Percentiles rank a stretch among this genome's conserved stretches.
phyloP scores from a whole-genome alignment of 208 protist genomes.

The Trypanosoma conorhini region DNA sequence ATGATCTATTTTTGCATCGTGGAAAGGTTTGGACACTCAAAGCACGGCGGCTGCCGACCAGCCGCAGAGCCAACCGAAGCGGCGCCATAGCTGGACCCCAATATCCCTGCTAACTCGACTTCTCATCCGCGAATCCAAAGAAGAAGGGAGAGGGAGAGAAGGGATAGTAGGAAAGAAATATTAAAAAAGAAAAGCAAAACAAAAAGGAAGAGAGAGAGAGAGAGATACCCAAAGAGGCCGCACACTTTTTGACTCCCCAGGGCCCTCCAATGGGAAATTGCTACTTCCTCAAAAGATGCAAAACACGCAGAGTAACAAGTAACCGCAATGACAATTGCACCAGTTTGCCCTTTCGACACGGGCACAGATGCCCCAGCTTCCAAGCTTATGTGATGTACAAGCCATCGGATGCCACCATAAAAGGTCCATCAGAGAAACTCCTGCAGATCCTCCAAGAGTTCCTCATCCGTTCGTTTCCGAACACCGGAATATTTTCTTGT shows the following conservation, averaged over 20 bases:
- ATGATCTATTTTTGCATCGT: neutral
- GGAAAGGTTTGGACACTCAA: neutral
- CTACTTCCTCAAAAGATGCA: neutral
- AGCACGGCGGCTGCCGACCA: neutral
- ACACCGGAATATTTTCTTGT: neutral
- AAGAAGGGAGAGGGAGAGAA: neutral
- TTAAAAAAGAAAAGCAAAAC: conserved; percentile 4
- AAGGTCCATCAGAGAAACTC: conserved; percentile 4
- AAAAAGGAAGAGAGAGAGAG: neutral
- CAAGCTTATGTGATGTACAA: neutral
- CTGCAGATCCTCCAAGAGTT: conserved; percentile 27
- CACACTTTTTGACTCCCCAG: neutral
- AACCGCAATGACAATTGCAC: neutral
- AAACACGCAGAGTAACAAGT: neutral
- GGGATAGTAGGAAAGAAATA: no score
- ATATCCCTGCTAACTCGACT: neutral
- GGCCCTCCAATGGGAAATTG: neutral
- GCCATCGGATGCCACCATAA: neutral
- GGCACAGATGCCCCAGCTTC: neutral
- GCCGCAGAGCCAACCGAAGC: neutral
- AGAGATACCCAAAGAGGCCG: neutral
- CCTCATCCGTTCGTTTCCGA: conserved; percentile 20
- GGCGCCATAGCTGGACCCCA: neutral
- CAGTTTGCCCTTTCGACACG: neutral
- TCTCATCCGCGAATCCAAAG: neutral